Evolutionary conservation across 129 eudicot genomes (phyloP).

Genomic region (Solidago caesia): DNA sequence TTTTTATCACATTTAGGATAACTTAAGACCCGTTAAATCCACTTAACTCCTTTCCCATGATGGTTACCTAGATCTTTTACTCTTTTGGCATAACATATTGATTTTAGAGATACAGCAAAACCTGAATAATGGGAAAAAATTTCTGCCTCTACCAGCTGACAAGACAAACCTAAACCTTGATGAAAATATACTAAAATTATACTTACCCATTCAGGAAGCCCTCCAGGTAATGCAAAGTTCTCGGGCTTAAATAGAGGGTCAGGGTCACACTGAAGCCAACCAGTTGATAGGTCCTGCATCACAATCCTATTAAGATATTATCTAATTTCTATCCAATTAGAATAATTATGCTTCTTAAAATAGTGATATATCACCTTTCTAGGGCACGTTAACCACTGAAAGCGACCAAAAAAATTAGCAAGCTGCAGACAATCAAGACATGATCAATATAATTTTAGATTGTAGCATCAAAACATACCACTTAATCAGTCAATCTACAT

Average conservation of each 20-base stretch:
- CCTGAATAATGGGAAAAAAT: background rate
- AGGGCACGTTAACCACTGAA: conserved; percentile 92
- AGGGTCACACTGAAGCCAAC: conserved; percentile 99
- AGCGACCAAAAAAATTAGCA: conserved; percentile 81
- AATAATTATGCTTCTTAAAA: conserved; percentile 1
- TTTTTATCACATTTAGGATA: background rate
- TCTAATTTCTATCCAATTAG: background rate
- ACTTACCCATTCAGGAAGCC: conserved; percentile 83
- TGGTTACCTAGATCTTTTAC: too few relatives aligned
- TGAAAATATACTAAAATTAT: background rate
- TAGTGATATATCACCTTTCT: conserved; percentile 58
- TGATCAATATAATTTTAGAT: background rate
- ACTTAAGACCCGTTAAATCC: background rate
- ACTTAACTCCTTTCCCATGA: background rate
- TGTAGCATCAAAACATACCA: conserved; percentile 5
- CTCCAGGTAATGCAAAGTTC: conserved; percentile 51
- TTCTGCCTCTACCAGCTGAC: background rate
- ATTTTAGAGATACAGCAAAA: background rate
- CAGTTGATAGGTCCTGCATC: conserved; percentile 84
- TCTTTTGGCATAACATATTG: background rate
- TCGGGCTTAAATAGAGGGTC: conserved; percentile 79
- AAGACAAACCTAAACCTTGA: background rate
- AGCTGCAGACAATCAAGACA: conserved; percentile 50
- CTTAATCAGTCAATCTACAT: background rate
- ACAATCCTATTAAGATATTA: background rate